Percentiles rank a stretch among this genome's conserved stretches.
Evolutionary conservation across 495 filamentous ascomycete genomes (phyloP).

Genomic region (Lophiostoma macrostomum): DNA sequence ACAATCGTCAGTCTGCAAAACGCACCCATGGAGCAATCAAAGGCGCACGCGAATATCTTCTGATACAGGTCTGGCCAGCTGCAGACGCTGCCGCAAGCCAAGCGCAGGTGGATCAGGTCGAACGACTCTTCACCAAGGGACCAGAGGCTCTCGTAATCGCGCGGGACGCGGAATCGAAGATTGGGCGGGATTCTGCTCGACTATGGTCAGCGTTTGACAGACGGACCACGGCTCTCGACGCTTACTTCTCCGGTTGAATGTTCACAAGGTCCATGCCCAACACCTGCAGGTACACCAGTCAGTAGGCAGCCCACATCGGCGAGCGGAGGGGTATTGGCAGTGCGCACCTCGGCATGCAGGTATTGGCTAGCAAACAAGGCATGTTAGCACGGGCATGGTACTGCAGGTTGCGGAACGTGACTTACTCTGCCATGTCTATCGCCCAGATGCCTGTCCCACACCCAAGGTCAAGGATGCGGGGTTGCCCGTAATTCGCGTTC

Average conservation of each 20-base stretch:
- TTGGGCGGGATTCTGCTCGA: slow-evolving; percentile 70
- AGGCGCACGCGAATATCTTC: slow-evolving; percentile 60
- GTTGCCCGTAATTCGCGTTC: slow-evolving; percentile 14
- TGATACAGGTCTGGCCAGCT: slow-evolving; percentile 75
- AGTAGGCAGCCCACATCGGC: slow-evolving; percentile 10
- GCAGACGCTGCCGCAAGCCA: slow-evolving; percentile 74
- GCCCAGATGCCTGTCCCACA: slow-evolving; percentile 91
- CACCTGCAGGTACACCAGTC: slow-evolving; percentile 45
- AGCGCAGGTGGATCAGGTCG: slow-evolving; percentile 82
- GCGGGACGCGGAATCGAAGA: slow-evolving; percentile 62
- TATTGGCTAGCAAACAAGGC: slow-evolving; percentile 50
- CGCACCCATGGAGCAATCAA: no score
- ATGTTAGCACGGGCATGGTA: slow-evolving; percentile 20
- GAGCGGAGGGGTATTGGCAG: not conserved
- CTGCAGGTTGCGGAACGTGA: slow-evolving; percentile 29
- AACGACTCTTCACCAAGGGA: slow-evolving; percentile 67
- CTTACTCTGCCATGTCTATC: slow-evolving; percentile 80
- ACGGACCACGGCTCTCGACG: no score
- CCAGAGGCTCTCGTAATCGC: slow-evolving; percentile 84
- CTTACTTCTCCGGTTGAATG: slow-evolving; percentile 73
- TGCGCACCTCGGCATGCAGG: slow-evolving; percentile 49
- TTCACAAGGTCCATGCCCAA: slow-evolving; percentile 73
- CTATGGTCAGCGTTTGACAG: no score
- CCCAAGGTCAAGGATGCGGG: slow-evolving; percentile 70
- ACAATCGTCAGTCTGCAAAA: no score